A percentile compares a stretch with the other conserved stretches of the same genome.
These are phyloP conservation scores for Pythium aquatile DNA, from an alignment of 352 stramenopile genomes.

Conservation along the genomic window DNA sequence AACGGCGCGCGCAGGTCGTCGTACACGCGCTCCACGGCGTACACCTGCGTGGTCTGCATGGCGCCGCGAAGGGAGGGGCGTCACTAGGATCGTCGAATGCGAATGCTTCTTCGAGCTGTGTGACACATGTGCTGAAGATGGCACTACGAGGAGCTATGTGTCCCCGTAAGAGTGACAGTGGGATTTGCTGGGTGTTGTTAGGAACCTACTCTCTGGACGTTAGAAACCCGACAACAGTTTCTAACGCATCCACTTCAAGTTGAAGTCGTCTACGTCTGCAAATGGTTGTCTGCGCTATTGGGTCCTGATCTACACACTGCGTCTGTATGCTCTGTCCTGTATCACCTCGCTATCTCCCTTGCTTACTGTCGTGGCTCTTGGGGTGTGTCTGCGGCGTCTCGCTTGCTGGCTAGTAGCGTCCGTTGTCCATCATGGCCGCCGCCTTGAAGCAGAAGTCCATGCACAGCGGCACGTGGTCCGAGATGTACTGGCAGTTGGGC, in stretches of 20 bases:
- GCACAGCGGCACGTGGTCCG: constrained; percentile 95
- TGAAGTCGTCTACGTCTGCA: neutral
- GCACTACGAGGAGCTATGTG: constrained; percentile 3
- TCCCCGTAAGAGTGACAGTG: constrained; percentile 17
- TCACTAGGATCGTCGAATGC: neutral
- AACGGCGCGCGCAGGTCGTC: constrained; percentile 83
- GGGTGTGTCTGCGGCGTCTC: constrained; percentile 2
- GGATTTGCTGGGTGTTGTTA: neutral
- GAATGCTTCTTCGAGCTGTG: constrained; percentile 5
- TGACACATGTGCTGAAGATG: constrained; percentile 20
- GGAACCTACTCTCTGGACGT: neutral
- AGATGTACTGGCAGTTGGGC: constrained; percentile 95
- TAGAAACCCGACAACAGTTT: neutral
- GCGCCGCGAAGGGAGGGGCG: neutral
- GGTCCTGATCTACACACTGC: constrained; percentile 14
- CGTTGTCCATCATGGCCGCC: constrained; percentile 30
- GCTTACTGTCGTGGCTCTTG: neutral
- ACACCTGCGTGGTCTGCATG: constrained; percentile 88
- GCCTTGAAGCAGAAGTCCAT: constrained; percentile 88
- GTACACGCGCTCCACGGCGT: constrained; percentile 84
- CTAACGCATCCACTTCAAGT: constrained; percentile 26
- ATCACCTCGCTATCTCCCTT: neutral
- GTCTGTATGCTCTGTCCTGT: constrained; percentile 1
- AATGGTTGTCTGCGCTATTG: neutral
- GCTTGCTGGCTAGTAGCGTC: constrained; percentile 24